Evolutionary conservation across 331 rosid genomes (phyloP).

Genomic region (Malus hybrid): DNA sequence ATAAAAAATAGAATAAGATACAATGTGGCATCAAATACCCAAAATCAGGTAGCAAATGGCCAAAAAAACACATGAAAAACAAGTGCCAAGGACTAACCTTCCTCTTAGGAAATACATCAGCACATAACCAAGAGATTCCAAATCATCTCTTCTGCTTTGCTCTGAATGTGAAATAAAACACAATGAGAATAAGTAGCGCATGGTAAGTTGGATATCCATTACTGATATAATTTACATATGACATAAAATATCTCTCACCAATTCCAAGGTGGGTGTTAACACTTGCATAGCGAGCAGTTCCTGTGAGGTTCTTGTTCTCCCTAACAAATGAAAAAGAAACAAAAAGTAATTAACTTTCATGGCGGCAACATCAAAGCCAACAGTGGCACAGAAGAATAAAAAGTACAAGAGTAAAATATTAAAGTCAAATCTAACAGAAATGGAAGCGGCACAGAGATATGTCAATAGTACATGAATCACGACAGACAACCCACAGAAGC

Average conservation of each 20-base stretch:
- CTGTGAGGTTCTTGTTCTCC: conserved; percentile 98
- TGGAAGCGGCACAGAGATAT: not conserved
- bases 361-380: not conserved
- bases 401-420: not conserved
- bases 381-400: not conserved
- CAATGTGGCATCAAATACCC: conserved; percentile 11
- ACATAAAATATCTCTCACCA: conserved; percentile 52
- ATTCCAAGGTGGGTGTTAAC: conserved; percentile 98
- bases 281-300: conserved; percentile 99
- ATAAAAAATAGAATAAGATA: conserved; percentile 13
- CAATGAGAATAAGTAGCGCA: conserved; percentile 17
- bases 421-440: not conserved
- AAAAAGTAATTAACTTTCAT: not conserved
- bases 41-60: conserved; percentile 15
- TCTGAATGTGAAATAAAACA: conserved; percentile 46
- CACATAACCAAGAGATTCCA: conserved; percentile 99
- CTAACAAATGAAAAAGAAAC: conserved; percentile 24
- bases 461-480: not conserved
- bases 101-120: conserved; percentile 96
- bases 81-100: conserved; percentile 41
- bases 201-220: not conserved
- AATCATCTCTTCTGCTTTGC: conserved; percentile 99
- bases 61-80: not conserved
- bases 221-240: not conserved
- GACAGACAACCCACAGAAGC: not conserved